Evolutionary conservation across 2,329 filamentous ascomycete species (phyloP).

Genomic region (Trichoderma harzianum): DNA sequence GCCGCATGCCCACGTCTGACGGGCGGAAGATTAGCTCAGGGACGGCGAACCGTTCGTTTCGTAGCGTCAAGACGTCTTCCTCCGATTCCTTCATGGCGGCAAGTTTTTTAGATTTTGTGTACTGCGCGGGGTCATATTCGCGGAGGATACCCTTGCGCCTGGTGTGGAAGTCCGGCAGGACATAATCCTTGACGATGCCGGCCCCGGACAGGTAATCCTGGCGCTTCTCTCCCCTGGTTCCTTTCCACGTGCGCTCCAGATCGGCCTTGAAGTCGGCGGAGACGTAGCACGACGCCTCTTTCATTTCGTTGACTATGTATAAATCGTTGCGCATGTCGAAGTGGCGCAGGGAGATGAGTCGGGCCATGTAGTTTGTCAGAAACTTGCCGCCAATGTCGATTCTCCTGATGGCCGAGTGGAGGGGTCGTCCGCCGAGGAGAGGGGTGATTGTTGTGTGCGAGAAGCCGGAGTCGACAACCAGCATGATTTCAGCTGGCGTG

Average conservation of each 20-base stretch:
- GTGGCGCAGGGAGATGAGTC: constrained; percentile 83
- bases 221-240: constrained; percentile 58
- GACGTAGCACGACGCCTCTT: constrained; percentile 84
- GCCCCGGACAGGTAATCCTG: constrained; percentile 47
- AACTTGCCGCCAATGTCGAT: constrained; percentile 91
- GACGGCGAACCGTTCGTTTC: constrained; percentile 87
- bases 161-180: constrained; percentile 75
- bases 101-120: constrained; percentile 50
- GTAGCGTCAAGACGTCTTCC: constrained; percentile 81
- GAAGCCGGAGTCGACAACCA: constrained; percentile 88
- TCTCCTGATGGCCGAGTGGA: constrained; percentile 77
- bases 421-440: constrained; percentile 71
- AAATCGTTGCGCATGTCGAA: constrained; percentile 95
- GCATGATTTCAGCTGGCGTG: constrained; percentile 71
- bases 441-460: constrained; percentile 91
- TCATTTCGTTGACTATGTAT: constrained; percentile 92
- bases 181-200: constrained; percentile 81
- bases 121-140: constrained; percentile 68
- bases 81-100: constrained; percentile 39
- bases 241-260: constrained; percentile 82
- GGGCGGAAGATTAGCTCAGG: constrained; percentile 90
- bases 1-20: constrained; percentile 76
- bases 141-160: constrained; percentile 64
- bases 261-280: constrained; percentile 72
- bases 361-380: constrained; percentile 87